Percentiles rank a stretch among this genome's conserved stretches.
Evolutionary conservation across 129 eudicot genomes (phyloP).

Genomic region (Arctium lappa): DNA sequence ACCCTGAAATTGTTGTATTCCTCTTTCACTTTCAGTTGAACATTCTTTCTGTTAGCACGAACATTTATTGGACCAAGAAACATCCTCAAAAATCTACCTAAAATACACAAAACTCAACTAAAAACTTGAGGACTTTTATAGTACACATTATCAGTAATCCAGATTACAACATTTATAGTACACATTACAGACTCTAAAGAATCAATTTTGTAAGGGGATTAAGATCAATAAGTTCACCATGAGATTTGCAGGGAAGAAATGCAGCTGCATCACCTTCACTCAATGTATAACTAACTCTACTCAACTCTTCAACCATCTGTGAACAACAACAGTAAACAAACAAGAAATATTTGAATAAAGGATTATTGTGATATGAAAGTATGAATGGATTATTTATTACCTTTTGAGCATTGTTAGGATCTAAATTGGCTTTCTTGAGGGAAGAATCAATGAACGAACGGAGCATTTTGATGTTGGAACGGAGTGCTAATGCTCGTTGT

Average conservation of each 20-base stretch:
- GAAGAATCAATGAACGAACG: conserved; percentile 28
- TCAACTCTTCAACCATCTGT: conserved; percentile 35
- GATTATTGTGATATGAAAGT: neutral
- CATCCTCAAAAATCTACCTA: conserved; percentile 42
- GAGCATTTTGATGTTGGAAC: conserved; percentile 32
- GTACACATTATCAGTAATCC: too few relatives aligned
- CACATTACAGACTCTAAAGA: neutral
- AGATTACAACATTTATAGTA: too few relatives aligned
- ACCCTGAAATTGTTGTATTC: conserved; percentile 46
- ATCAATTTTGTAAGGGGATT: neutral
- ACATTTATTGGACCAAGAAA: conserved; percentile 49
- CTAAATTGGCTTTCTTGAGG: conserved; percentile 23
- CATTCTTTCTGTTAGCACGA: conserved; percentile 46
- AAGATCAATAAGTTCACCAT: conserved; percentile 17
- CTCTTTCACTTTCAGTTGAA: conserved; percentile 45
- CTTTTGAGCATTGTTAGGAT: conserved; percentile 28
- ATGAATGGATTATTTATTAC: neutral
- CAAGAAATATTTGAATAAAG: neutral
- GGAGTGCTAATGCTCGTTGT: conserved; percentile 40
- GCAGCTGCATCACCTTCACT: conserved; percentile 48
- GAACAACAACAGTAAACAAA: neutral
- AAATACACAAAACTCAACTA: neutral
- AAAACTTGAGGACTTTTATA: too few relatives aligned
- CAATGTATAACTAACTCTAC: conserved; percentile 27
- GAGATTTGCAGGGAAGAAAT: conserved; percentile 41